A percentile compares a stretch with the other conserved stretches of the same genome.
phyloP scores from a whole-genome alignment of 106 monocot species.

The Dioscorea zingiberensis region DNA sequence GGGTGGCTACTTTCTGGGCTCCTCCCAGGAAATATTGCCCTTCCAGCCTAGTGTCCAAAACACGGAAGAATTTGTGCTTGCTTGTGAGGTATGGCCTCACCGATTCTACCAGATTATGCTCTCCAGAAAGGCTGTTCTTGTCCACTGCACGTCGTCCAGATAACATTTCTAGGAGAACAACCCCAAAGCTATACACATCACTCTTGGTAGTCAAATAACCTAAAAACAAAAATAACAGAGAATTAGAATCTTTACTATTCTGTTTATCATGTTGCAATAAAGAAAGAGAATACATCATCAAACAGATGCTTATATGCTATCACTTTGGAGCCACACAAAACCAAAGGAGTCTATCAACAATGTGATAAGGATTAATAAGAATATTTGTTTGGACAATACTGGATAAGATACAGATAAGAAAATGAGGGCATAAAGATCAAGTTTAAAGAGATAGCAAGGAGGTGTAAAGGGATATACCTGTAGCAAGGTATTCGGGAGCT shows the following conservation, averaged over 20 bases:
- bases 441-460: too few relatives aligned
- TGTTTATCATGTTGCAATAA: not conserved
- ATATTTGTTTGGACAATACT: not conserved
- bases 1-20: conserved; percentile 52
- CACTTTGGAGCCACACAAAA: not conserved
- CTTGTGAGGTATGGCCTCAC: conserved; percentile 57
- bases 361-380: not conserved
- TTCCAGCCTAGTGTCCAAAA: conserved; percentile 62
- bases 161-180: conserved; percentile 84
- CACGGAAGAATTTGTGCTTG: conserved; percentile 65
- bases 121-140: conserved; percentile 71
- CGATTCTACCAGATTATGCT: conserved; percentile 92
- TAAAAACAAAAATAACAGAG: conserved; percentile 9
- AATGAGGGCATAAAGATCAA: not conserved
- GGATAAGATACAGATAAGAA: too few relatives aligned
- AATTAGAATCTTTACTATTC: too few relatives aligned
- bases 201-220: conserved; percentile 81
- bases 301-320: not conserved
- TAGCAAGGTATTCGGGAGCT: conserved; percentile 76
- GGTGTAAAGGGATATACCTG: conserved; percentile 26
- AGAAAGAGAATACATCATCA: not conserved
- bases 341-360: not conserved
- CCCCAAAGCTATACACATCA: conserved; percentile 89
- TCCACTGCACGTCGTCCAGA: conserved; percentile 71
- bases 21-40: conserved; percentile 67